Evolutionary conservation across 495 filamentous ascomycete genomes (phyloP).

Genomic region (Penicillium simplicissimum): DNA sequence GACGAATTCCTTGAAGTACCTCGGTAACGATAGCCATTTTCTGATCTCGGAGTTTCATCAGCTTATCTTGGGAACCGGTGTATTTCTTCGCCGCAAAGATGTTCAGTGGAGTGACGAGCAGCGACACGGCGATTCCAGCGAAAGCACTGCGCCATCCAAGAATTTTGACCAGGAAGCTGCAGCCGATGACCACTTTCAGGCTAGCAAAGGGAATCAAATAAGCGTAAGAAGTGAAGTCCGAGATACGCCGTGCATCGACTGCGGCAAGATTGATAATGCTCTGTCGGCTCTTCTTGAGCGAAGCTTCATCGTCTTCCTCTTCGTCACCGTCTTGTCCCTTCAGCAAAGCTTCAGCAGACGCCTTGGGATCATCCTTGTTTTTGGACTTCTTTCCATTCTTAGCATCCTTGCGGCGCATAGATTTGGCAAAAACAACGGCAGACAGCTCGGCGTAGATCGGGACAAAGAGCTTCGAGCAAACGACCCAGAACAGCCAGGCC

Average conservation of each 20-base stretch:
- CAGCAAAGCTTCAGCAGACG: conserved; percentile 24
- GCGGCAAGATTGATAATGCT: conserved; percentile 78
- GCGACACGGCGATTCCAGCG: conserved; percentile 65
- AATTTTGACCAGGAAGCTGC: conserved; percentile 63
- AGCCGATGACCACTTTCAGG: conserved; percentile 63
- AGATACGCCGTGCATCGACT: conserved; percentile 72
- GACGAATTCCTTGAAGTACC: conserved; percentile 78
- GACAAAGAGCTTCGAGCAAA: conserved; percentile 61
- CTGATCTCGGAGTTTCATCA: conserved; percentile 79
- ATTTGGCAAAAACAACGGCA: conserved; percentile 73
- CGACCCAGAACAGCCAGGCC: conserved; percentile 64
- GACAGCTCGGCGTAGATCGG: conserved; percentile 70
- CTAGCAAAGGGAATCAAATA: conserved; percentile 59
- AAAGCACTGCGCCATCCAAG: conserved; percentile 73
- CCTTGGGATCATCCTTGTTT: conserved; percentile 19
- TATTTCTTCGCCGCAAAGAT: conserved; percentile 68
- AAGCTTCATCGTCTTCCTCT: conserved; percentile 52
- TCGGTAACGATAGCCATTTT: conserved; percentile 80
- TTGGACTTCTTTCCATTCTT: conserved; percentile 52
- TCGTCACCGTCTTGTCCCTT: conserved; percentile 43
- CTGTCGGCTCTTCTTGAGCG: conserved; percentile 66
- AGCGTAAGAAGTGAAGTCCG: conserved; percentile 67
- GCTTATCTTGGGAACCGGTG: conserved; percentile 60
- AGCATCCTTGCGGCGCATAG: conserved; percentile 77
- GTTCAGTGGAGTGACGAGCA: conserved; percentile 68